A percentile compares a stretch with the other conserved stretches of the same genome.
Conservation (phyloP, 2,329 filamentous ascomycete genomes). For the Hypoxylon sp. region DNA sequence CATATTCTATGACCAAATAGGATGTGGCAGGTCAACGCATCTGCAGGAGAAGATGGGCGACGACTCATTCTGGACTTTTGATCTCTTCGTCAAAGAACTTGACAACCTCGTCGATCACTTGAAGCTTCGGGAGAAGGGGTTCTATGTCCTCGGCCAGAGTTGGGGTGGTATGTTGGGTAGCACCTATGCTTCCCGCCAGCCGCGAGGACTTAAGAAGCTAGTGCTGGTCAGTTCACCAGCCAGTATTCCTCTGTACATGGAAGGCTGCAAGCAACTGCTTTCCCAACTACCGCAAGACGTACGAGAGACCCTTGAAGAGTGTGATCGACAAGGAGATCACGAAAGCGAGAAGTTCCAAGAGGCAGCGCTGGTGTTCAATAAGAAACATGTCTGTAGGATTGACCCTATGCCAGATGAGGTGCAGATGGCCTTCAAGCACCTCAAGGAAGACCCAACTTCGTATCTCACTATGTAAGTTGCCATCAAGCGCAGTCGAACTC, state of each 20-base stretch:
- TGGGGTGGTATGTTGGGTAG: conserved; percentile 30
- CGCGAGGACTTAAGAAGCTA: conserved; percentile 24
- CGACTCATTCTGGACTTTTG: conserved; percentile 17
- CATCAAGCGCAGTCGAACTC: too few species aligned
- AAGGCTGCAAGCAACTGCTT: conserved; percentile 18
- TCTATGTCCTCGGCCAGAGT: conserved; percentile 22
- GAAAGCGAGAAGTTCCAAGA: conserved; percentile 23
- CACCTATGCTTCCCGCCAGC: conserved; percentile 11
- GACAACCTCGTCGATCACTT: conserved; percentile 28
- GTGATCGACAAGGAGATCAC: conserved; percentile 19
- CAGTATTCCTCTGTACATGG: conserved; percentile 20
- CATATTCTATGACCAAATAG: conserved; percentile 27
- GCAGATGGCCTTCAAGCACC: conserved; percentile 17
- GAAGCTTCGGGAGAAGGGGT: conserved; percentile 13
- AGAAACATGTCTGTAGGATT: conserved; percentile 22
- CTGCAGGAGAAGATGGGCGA: conserved; percentile 20
- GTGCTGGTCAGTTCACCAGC: conserved; percentile 19
- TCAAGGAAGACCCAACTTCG: conserved; percentile 25
- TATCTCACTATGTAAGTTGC: conserved; percentile 18
- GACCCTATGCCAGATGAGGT: conserved; percentile 16
- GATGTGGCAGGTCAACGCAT: conserved; percentile 22
- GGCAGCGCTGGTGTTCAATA: conserved; percentile 23
- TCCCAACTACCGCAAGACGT: conserved; percentile 18
- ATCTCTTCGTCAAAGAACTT: conserved; percentile 21
- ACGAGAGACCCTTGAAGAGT: conserved; percentile 22